phyloP scores from a whole-genome alignment of 306 rosid species.

The Elaeagnus macrophylla region DNA sequence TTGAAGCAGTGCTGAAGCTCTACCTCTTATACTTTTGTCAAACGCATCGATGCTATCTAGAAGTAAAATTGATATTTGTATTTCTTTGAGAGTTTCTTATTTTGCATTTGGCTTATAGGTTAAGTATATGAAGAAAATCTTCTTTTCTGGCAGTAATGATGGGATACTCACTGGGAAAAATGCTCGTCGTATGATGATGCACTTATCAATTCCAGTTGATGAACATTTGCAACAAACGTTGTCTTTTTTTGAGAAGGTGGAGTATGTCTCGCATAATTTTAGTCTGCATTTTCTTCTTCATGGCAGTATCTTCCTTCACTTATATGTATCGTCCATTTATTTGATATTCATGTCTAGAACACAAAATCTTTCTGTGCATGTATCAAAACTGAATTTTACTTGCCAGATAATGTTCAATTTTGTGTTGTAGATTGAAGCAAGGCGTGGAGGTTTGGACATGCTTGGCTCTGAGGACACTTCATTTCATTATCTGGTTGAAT shows the following conservation, averaged over 20 bases:
- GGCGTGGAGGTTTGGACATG: slow-evolving; percentile 65
- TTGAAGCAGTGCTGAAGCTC: too few relatives aligned
- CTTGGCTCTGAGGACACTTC: slow-evolving; percentile 41
- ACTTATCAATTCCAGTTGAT: slow-evolving; percentile 63
- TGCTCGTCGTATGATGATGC: slow-evolving; percentile 57
- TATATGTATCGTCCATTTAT: background rate
- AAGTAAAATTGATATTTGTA: background rate
- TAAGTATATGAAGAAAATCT: slow-evolving; percentile 51
- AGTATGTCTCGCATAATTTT: slow-evolving; percentile 9
- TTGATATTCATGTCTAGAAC: too few relatives aligned
- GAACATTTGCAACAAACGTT: slow-evolving; percentile 71
- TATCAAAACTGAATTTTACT: too few relatives aligned
- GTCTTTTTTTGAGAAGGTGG: slow-evolving; percentile 76
- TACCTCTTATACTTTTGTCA: too few relatives aligned
- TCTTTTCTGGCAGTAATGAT: slow-evolving; percentile 42
- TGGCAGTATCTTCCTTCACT: background rate
- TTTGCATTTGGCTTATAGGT: slow-evolving; percentile 44
- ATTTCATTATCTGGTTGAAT: slow-evolving; percentile 48
- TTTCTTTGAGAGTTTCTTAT: slow-evolving; percentile 22
- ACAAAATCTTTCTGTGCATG: too few relatives aligned
- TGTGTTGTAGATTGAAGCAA: slow-evolving; percentile 57
- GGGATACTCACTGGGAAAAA: slow-evolving; percentile 33
- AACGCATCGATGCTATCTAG: background rate
- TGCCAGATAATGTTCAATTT: slow-evolving; percentile 6
- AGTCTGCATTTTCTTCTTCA: background rate